Conservation (phyloP, 2,329 filamentous ascomycete genomes). For the Diaporthe vexans region DNA sequence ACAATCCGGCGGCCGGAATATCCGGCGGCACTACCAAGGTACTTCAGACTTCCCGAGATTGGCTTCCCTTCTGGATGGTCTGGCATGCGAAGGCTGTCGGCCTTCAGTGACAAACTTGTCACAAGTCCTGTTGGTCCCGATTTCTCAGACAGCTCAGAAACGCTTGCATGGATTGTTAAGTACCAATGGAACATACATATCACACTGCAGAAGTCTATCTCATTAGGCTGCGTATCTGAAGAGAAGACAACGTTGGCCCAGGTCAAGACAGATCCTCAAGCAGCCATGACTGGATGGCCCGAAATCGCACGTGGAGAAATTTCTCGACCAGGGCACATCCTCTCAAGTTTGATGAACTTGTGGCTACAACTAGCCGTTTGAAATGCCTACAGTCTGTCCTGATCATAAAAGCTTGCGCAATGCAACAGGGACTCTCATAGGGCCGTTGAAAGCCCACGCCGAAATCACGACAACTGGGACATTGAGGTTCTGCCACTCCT, state of each 20-base stretch:
- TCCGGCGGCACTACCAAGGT: not conserved
- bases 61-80: not conserved
- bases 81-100: too few species aligned
- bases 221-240: not conserved
- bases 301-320: not conserved
- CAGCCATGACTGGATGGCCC: not conserved
- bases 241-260: not conserved
- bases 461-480: not conserved
- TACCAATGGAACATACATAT: not conserved
- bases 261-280: not conserved
- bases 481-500: not conserved
- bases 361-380: not conserved
- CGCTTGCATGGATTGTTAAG: not conserved
- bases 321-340: not conserved
- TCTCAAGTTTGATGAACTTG: not conserved
- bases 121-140: not conserved
- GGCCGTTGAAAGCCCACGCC: not conserved
- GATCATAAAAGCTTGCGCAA: not conserved
- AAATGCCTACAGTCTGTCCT: too few species aligned
- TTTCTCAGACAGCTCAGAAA: not conserved
- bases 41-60: not conserved
- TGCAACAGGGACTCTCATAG: not conserved
- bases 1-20: not conserved
- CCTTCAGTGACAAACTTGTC: not conserved
- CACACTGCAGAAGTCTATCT: not conserved